These are phyloP conservation scores for Cladophialophora carrionii DNA, from an alignment of 2,329 filamentous ascomycete genomes.

Conservation along the genomic window DNA sequence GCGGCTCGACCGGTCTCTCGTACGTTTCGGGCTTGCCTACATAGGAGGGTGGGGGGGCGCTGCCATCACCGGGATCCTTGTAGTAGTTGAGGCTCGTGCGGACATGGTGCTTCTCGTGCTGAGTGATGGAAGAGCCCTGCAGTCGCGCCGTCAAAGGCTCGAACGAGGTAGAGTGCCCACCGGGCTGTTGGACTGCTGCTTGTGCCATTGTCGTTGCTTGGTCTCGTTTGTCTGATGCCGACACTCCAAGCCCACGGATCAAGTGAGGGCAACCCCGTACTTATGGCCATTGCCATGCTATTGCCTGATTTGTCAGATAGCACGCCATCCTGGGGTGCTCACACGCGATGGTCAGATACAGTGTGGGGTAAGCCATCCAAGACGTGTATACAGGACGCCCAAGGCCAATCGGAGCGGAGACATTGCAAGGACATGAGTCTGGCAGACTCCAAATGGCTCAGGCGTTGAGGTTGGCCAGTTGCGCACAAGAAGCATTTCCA, in stretches of 20 bases:
- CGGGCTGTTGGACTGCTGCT: conserved; percentile 36
- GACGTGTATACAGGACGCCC: conserved; percentile 17
- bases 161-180: conserved; percentile 38
- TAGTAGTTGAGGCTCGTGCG: conserved; percentile 39
- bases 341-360: conserved; percentile 29
- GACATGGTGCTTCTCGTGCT: conserved; percentile 37
- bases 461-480: conserved; percentile 9
- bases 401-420: conserved; percentile 24
- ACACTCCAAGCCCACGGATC: neutral
- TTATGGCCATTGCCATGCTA: conserved; percentile 24
- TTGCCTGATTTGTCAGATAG: conserved; percentile 38
- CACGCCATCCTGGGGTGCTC: conserved; percentile 33
- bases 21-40: conserved; percentile 40
- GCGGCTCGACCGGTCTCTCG: conserved; percentile 36
- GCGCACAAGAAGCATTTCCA: conserved; percentile 14
- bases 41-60: conserved; percentile 35
- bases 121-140: conserved; percentile 9
- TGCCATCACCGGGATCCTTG: conserved; percentile 40
- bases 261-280: conserved; percentile 20
- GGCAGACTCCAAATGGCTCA: conserved; percentile 2
- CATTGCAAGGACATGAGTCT: conserved; percentile 28
- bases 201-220: conserved; percentile 35
- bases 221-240: conserved; percentile 6
- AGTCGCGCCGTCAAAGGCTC: conserved; percentile 33
- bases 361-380: conserved; percentile 31